Evolutionary conservation across 768 basidiomycete genomes (phyloP), one percentile per base, ranked within the genome.

Genomic region (Tricholoma flavovirens): DNA sequence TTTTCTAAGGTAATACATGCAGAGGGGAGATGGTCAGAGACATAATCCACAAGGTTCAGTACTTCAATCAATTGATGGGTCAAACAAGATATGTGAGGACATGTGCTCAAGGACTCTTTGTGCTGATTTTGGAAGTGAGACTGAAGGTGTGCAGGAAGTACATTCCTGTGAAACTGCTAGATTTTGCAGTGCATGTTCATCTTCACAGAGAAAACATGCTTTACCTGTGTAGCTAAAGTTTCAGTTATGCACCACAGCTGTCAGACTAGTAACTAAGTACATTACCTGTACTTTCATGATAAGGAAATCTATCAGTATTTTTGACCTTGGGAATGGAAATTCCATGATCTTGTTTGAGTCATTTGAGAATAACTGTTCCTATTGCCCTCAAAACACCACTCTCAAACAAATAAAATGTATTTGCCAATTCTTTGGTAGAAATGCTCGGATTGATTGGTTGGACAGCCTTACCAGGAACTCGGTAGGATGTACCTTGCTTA

Each of bases 11-110:
- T 54, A 60, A 50, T 59, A 62, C 24, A 56, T 29, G 50, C 68
- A 68, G 8, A 56, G 33, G 3, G 64, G 56, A 14, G 50, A 43
- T 0, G 65, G 62, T 5, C 24, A 56, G 21, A 67, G 60, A 51
- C 69, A 72, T 2, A 71, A 50, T 1, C 70, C 65, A 50, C 70
- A 71, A 1, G 60, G 64, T 35, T 64, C 60, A 4, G 15, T 22
- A 2, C 56, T 55, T 1, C 45, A 51, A 14, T 59, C 42, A 9
- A 67, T 26, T 6, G 17, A 35, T 0, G 60, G 33, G 48, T 69
- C 67, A 50, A 62, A 32, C 12, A 69, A 66, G 26, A 70, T 64
- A 56, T 71, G 69, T 4, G 64, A 53, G 4, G 61, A 67, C 2
- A 65, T 62, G 40, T 72, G 71, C 12, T 67, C 60, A 2, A 72